Evolutionary conservation across 768 basidiomycete species (phyloP).

Genomic region (Leucogyrophana mollusca): DNA sequence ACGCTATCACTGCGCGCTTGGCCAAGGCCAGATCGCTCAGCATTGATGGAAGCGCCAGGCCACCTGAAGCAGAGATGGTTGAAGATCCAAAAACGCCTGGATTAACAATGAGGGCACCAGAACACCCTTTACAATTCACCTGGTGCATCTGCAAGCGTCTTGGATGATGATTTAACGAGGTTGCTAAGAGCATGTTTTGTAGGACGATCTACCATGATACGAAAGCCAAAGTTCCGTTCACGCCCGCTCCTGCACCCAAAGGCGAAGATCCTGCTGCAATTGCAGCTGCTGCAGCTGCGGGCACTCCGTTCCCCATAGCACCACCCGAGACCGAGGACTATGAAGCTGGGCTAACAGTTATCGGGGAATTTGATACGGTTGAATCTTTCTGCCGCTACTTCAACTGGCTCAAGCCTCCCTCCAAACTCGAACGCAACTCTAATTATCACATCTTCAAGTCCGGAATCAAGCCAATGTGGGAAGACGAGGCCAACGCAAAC

Average conservation of each 20-base stretch:
- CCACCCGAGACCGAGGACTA: constrained; percentile 73
- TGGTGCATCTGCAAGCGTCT: too few relatives aligned
- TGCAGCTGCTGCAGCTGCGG: background rate
- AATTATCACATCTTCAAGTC: constrained; percentile 97
- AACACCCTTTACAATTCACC: constrained; percentile 81
- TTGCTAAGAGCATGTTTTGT: constrained; percentile 5
- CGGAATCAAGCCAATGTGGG: constrained; percentile 97
- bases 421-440: constrained; percentile 82
- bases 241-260: constrained; percentile 42
- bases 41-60: constrained; percentile 59
- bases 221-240: constrained; percentile 67
- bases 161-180: background rate
- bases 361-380: constrained; percentile 90
- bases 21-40: constrained; percentile 66
- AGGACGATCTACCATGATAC: constrained; percentile 93
- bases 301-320: constrained; percentile 28
- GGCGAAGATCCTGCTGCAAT: constrained; percentile 4
- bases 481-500: constrained; percentile 86
- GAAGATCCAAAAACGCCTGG: constrained; percentile 85
- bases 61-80: constrained; percentile 75
- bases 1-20: constrained; percentile 79
- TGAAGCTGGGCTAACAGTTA: constrained; percentile 81
- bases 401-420: constrained; percentile 93
- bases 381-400: constrained; percentile 90
- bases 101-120: constrained; percentile 60